Conservation (phyloP, 805 yeast species). For the Candida insectalens region DNA sequence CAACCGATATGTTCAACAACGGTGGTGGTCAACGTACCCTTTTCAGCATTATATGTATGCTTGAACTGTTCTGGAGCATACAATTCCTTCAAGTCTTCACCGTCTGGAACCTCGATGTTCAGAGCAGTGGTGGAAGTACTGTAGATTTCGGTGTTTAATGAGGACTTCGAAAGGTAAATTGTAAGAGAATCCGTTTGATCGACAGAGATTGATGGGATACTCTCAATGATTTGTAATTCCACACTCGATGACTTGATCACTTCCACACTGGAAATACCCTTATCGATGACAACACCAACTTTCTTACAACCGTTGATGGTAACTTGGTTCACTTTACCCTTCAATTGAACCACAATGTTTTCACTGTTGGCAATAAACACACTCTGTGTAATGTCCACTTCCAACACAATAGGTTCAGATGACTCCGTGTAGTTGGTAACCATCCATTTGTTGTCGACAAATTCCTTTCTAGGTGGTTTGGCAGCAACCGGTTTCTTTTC, state of each 20-base stretch:
- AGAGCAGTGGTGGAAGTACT: constrained; percentile 80
- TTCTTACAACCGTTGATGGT: constrained; percentile 65
- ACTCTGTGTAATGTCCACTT: constrained; percentile 79
- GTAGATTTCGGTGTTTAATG: constrained; percentile 68
- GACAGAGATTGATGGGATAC: constrained; percentile 71
- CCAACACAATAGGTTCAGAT: constrained; percentile 50
- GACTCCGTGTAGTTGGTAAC: constrained; percentile 66
- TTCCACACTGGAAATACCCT: constrained; percentile 81
- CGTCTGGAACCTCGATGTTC: constrained; percentile 75
- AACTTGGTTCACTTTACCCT: constrained; percentile 87
- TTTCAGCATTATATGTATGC: constrained; percentile 43
- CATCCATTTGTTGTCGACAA: constrained; percentile 84
- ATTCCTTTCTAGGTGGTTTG: constrained; percentile 53
- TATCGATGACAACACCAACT: constrained; percentile 73
- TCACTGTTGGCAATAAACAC: constrained; percentile 79
- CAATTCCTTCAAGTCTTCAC: constrained; percentile 68
- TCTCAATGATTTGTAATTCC: constrained; percentile 79
- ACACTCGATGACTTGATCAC: constrained; percentile 71
- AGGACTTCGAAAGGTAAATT: constrained; percentile 63
- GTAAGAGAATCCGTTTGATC: constrained; percentile 87
- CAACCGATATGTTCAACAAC: constrained; percentile 81
- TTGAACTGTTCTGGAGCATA: constrained; percentile 89
- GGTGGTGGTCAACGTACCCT: constrained; percentile 54
- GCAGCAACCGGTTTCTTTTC: constrained; percentile 11
- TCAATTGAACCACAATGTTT: constrained; percentile 66